Conservation (phyloP, 2,329 filamentous ascomycete genomes). For the Bisporella sp. region DNA sequence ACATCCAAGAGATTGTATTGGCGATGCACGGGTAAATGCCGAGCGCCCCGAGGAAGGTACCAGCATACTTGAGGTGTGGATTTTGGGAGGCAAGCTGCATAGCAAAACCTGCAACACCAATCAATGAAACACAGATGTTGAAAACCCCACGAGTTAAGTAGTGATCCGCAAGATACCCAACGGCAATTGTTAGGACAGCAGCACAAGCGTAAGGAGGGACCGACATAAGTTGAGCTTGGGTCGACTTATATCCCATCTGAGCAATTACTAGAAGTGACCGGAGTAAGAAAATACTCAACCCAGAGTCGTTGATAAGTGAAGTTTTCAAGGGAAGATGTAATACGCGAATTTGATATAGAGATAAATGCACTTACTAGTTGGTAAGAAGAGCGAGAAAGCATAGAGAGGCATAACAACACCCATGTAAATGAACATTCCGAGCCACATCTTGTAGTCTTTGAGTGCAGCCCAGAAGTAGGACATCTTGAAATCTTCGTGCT, state of each 20-base stretch:
- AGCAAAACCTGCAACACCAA: slow-evolving; percentile 70
- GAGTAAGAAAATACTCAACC: too few species aligned
- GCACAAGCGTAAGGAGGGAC: slow-evolving; percentile 70
- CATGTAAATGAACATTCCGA: slow-evolving; percentile 69
- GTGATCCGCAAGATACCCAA: slow-evolving; percentile 70
- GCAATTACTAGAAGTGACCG: slow-evolving; percentile 17
- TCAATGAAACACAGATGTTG: slow-evolving; percentile 64
- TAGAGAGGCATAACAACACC: slow-evolving; percentile 65
- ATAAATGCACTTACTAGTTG: slow-evolving; percentile 56
- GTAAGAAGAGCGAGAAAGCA: slow-evolving; percentile 69
- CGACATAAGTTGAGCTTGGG: slow-evolving; percentile 60
- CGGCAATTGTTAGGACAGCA: slow-evolving; percentile 56
- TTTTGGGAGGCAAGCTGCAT: slow-evolving; percentile 64
- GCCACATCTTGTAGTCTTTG: slow-evolving; percentile 77
- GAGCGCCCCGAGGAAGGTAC: slow-evolving; percentile 73
- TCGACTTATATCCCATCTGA: slow-evolving; percentile 42
- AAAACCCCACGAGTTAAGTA: slow-evolving; percentile 65
- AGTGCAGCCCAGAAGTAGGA: slow-evolving; percentile 63
- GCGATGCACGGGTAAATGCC: slow-evolving; percentile 83
- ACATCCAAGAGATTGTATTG: slow-evolving; percentile 75
- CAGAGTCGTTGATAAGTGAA: too few species aligned
- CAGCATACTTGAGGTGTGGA: slow-evolving; percentile 69
- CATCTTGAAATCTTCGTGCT: slow-evolving; percentile 58
- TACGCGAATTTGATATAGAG: too few species aligned
- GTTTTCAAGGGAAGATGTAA: too few species aligned